These are phyloP conservation scores for Amanita exitialis DNA, from an alignment of 768 basidiomycete genomes.

Conservation along the genomic window DNA sequence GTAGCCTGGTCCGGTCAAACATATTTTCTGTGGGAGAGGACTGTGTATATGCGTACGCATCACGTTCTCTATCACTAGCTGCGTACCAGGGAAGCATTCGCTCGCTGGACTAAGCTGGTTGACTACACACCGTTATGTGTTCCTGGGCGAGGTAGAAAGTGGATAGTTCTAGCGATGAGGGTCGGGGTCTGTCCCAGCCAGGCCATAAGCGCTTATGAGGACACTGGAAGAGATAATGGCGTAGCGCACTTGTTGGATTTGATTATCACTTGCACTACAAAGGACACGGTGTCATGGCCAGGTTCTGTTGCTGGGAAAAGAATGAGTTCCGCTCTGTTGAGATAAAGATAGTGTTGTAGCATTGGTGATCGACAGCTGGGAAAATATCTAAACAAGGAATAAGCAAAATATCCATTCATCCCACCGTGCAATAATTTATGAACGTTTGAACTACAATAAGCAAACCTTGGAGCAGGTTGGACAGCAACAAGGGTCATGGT, in stretches of 20 bases:
- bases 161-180: slow-evolving; percentile 2
- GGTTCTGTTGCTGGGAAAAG: background rate
- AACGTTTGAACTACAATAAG: too few relatives aligned
- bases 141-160: slow-evolving; percentile 2
- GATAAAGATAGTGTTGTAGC: background rate
- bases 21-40: background rate
- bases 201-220: background rate
- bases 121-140: slow-evolving; percentile 2
- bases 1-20: background rate
- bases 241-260: background rate
- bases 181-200: background rate
- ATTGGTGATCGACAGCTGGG: too few relatives aligned
- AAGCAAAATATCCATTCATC: too few relatives aligned
- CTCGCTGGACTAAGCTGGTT: background rate
- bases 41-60: slow-evolving; percentile 6
- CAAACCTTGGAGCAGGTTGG: too few relatives aligned
- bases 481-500: too few relatives aligned
- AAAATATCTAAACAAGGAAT: too few relatives aligned
- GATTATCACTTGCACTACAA: slow-evolving; percentile 2
- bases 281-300: background rate
- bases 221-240: background rate
- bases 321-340: slow-evolving; percentile 4
- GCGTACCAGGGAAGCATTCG: background rate
- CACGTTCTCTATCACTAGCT: slow-evolving; percentile 1
- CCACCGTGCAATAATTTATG: too few relatives aligned